Evolutionary conservation across 768 basidiomycete genomes (phyloP).

Genomic region (Lactarius sp.): DNA sequence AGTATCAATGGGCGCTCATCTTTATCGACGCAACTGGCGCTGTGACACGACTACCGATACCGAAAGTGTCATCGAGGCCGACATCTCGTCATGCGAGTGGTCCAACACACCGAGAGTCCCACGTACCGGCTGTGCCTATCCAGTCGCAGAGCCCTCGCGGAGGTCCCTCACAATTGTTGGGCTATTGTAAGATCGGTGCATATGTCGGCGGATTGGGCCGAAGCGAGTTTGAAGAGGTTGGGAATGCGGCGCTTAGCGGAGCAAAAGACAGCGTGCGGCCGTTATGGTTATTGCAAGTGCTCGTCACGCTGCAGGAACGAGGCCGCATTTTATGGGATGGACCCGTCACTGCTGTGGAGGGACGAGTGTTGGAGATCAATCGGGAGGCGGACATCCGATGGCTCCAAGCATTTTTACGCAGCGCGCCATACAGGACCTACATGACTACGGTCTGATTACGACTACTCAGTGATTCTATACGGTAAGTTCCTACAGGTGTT

Average conservation of each 20-base stretch:
- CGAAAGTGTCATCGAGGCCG: slow-evolving; percentile 17
- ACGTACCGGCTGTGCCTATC: slow-evolving; percentile 3
- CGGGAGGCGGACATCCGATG: slow-evolving; percentile 24
- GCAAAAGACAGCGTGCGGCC: slow-evolving; percentile 15
- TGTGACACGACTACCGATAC: slow-evolving; percentile 14
- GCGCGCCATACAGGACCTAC: slow-evolving; percentile 13
- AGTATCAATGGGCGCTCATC: slow-evolving; percentile 24
- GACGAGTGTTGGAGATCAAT: slow-evolving; percentile 22
- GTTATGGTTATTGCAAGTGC: slow-evolving; percentile 20
- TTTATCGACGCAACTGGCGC: slow-evolving; percentile 17
- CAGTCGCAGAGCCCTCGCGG: slow-evolving; percentile 5
- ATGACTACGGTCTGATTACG: slow-evolving; percentile 7
- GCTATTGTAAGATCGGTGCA: slow-evolving; percentile 23
- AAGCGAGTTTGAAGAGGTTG: slow-evolving; percentile 20
- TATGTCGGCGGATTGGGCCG: slow-evolving; percentile 18
- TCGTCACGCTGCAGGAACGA: slow-evolving; percentile 21
- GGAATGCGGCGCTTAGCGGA: slow-evolving; percentile 15
- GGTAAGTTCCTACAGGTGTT: background rate
- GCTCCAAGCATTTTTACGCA: slow-evolving; percentile 23
- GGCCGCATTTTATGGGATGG: slow-evolving; percentile 15
- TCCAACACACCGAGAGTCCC: slow-evolving; percentile 18
- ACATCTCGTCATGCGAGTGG: slow-evolving; percentile 13
- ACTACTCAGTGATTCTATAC: background rate
- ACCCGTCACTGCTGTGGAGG: slow-evolving; percentile 10
- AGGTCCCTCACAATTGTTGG: slow-evolving; percentile 18